Base-by-base conservation (phyloP, 768 basidiomycete species). In the Tricholoma flavovirens region DNA sequence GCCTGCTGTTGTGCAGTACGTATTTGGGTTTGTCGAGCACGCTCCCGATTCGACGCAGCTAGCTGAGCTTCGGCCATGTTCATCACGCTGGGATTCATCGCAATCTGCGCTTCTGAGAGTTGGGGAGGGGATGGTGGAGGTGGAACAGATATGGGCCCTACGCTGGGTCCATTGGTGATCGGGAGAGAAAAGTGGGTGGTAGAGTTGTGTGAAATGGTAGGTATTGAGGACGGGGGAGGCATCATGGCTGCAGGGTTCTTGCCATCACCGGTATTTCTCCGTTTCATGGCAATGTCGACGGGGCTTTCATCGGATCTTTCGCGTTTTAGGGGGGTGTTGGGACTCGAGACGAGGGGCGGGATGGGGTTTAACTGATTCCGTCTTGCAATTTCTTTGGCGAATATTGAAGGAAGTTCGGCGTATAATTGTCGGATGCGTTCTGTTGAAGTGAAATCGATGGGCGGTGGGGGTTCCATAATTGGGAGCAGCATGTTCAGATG, bases 361-460 rank as follows among this genome's bases (percentile, higher is more conserved):
- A n/a, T 57, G 11, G 53, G 56, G 56, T 12, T 33, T 22, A 62
- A 64, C 35, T 69, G 72, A 49, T 78, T 75, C 54, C 78, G 74
- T 38, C 77, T 75, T 4, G 77, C 75, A 43, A 84, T 73, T 29
- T 86, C 82, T 63, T 84, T 86, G 24, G 83, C 77, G 60, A 91
- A 90, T 40, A 84, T 59, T 1, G 67, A 60, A 0, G 86, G 79
- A 33, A 90, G 73, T 53, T 86, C 81, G 12, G 73, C 64, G 64
- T 91, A 90, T 11, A 88, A 68, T 58, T 82, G 78, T 35, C 78
- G 77, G 69, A 90, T 82, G 49, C 86, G 81, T n/a, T 83, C 80
- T 61, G 72, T 79, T 32, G 81, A 65, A 17, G 69, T 61, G 49
- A 79, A 81, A 22, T 84, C 83, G 56, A 87, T 65, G 0, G 77